Evolutionary conservation across 306 rosid species (phyloP).

Genomic region (Quercus agrifolia): DNA sequence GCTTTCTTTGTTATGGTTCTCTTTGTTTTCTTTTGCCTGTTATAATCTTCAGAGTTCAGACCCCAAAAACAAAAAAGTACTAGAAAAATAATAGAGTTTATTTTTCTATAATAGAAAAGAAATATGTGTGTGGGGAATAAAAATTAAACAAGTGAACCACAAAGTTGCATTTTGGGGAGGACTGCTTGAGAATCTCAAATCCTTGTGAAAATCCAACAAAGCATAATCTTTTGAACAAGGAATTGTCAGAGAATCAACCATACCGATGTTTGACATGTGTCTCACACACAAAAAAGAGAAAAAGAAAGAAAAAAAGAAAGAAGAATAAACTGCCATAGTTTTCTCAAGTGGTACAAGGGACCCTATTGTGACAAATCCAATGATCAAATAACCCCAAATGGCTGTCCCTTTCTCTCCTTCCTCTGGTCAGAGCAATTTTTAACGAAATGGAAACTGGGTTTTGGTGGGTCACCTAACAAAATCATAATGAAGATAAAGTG

Average conservation of each 20-base stretch:
- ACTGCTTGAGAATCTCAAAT: slow-evolving; percentile 25
- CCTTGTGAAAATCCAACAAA: slow-evolving; percentile 29
- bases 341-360: slow-evolving; percentile 14
- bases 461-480: slow-evolving; percentile 53
- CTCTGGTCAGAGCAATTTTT: slow-evolving; percentile 37
- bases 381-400: slow-evolving; percentile 38
- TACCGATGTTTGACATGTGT: slow-evolving; percentile 16
- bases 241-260: slow-evolving; percentile 33
- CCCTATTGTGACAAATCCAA: slow-evolving; percentile 20
- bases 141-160: neutral
- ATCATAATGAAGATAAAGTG: slow-evolving; percentile 36
- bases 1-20: neutral
- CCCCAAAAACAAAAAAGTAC: neutral
- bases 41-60: neutral
- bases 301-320: neutral
- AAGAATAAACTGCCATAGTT: neutral
- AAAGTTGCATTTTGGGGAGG: slow-evolving; percentile 19
- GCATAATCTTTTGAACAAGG: slow-evolving; percentile 26
- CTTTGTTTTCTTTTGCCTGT: neutral
- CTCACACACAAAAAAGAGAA: neutral
- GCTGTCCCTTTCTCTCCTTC: slow-evolving; percentile 26
- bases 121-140: neutral
- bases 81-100: neutral
- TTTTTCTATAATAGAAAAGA: neutral
- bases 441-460: slow-evolving; percentile 23